phyloP scores from a whole-genome alignment of 208 protist species.

The Angomonas deanei region DNA sequence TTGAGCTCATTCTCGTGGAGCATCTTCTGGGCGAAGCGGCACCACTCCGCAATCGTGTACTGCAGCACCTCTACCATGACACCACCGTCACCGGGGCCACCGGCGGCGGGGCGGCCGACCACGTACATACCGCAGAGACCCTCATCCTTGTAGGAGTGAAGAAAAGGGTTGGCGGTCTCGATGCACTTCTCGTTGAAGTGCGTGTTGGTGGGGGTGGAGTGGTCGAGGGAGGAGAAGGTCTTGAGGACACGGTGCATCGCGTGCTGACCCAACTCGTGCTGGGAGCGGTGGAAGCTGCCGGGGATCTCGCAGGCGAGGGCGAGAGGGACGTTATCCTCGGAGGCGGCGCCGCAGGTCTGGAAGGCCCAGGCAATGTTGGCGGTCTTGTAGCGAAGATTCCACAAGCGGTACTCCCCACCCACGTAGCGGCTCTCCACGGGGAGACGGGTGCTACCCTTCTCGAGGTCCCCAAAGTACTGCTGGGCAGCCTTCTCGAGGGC shows the following conservation, averaged over 20 bases:
- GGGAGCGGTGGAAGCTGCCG: conserved; percentile 81
- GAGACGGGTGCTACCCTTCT: conserved; percentile 18
- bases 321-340: conserved; percentile 81
- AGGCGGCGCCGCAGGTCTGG: conserved; percentile 81
- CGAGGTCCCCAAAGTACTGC: conserved; percentile 86
- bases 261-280: conserved; percentile 85
- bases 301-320: conserved; percentile 83
- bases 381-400: conserved; percentile 87
- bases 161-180: conserved; percentile 82
- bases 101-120: conserved; percentile 53
- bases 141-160: conserved; percentile 84
- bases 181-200: conserved; percentile 87
- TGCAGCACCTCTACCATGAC: conserved; percentile 84
- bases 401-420: conserved; percentile 82
- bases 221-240: conserved; percentile 84
- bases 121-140: conserved; percentile 88
- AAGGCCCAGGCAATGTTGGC: conserved; percentile 86
- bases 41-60: conserved; percentile 87
- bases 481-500: conserved; percentile 87
- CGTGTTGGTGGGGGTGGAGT: conserved; percentile 84
- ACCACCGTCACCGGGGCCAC: conserved; percentile 51
- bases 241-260: conserved; percentile 85
- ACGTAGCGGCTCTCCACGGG: conserved; percentile 62
- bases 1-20: conserved; percentile 80
- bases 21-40: conserved; percentile 79